Conservation (phyloP, 768 basidiomycete genomes). For the Naganishia onofrii region DNA sequence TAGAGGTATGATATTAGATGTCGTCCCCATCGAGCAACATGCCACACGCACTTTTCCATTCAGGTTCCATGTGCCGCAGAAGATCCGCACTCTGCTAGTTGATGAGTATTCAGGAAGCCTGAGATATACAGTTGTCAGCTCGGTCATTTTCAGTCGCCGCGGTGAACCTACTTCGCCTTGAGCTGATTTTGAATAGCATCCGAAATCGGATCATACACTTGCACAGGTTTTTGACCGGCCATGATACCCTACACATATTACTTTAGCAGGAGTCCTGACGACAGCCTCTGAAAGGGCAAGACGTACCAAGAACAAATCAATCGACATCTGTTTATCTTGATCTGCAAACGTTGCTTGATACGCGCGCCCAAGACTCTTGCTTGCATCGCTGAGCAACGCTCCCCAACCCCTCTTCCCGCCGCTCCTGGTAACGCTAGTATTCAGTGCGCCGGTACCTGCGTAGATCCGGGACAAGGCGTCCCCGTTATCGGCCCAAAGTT, state of each 20-base stretch:
- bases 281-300: neutral
- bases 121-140: conserved; percentile 52
- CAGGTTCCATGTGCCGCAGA: conserved; percentile 92
- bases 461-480: conserved; percentile 65
- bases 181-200: conserved; percentile 75
- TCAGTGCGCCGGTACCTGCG: conserved; percentile 74
- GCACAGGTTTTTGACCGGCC: conserved; percentile 78
- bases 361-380: conserved; percentile 67
- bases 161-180: conserved; percentile 58
- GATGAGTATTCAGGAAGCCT: conserved; percentile 75
- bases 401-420: conserved; percentile 87
- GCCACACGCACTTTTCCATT: conserved; percentile 60
- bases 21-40: neutral
- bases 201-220: conserved; percentile 89
- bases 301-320: conserved; percentile 88
- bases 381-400: conserved; percentile 92
- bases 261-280: neutral
- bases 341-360: conserved; percentile 75
- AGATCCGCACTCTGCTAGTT: conserved; percentile 67
- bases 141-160: neutral
- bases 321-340: conserved; percentile 85
- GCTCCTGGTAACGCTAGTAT: conserved; percentile 90
- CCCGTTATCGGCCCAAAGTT: conserved; percentile 78
- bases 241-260: conserved; percentile 74
- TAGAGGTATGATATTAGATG: neutral